Conservation (phyloP, 108 stramenopile species). For the Nitzschia sp. region DNA sequence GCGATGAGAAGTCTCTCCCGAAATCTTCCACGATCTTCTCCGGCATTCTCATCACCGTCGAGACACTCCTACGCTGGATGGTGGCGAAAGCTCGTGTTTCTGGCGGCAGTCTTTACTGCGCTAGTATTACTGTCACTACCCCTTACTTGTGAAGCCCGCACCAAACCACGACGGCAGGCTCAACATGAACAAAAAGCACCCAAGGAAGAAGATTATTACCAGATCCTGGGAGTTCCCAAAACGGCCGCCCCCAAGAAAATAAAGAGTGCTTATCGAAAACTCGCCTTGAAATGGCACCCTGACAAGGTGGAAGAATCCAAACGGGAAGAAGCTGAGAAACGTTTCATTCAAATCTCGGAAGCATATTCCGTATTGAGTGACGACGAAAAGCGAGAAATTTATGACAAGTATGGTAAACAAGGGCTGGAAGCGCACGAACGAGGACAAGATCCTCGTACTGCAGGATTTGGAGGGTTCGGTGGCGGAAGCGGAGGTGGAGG, state of each 20-base stretch:
- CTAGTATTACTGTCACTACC: too few relatives aligned
- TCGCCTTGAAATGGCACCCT: constrained; percentile 73
- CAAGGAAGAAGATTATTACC: constrained; percentile 50
- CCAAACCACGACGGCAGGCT: background rate
- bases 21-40: too few relatives aligned
- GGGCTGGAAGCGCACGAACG: constrained; percentile 71
- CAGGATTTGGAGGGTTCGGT: constrained; percentile 58
- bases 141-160: background rate
- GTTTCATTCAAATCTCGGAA: constrained; percentile 70
- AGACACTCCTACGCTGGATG: too few relatives aligned
- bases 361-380: constrained; percentile 82
- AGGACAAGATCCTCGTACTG: constrained; percentile 70
- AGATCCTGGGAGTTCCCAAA: constrained; percentile 50
- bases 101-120: too few relatives aligned
- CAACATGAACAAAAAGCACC: background rate
- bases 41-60: too few relatives aligned
- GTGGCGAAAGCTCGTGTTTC: too few relatives aligned
- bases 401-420: constrained; percentile 82
- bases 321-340: constrained; percentile 60
- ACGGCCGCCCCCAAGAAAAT: constrained; percentile 59
- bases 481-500: constrained; percentile 47
- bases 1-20: too few relatives aligned
- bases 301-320: constrained; percentile 69
- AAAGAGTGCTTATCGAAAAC: constrained; percentile 64
- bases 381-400: constrained; percentile 81